phyloP scores from a whole-genome alignment of 192 early-diverging fungal genomes.

The Hyaloraphidium curvatum region DNA sequence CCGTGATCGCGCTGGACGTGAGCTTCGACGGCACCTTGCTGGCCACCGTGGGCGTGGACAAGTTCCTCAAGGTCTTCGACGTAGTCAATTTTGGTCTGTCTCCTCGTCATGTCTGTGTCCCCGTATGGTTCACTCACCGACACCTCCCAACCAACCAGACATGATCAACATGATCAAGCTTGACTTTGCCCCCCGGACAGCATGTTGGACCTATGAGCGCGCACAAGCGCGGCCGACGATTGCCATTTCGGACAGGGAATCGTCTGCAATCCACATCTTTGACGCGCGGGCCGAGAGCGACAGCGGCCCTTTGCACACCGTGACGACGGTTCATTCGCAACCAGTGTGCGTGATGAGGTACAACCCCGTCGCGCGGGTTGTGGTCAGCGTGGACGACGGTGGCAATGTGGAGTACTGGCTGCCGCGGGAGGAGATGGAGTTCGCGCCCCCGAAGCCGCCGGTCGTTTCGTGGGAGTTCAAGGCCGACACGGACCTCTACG shows the following conservation, averaged over 20 bases:
- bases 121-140: too few species aligned
- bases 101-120: background rate
- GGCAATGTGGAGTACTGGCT: conserved; percentile 94
- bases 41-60: conserved; percentile 66
- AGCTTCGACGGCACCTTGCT: conserved; percentile 54
- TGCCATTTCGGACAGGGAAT: conserved; percentile 51
- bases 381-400: conserved; percentile 62
- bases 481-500: conserved; percentile 87
- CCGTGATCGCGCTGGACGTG: conserved; percentile 21
- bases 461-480: conserved; percentile 61
- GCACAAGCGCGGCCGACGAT: background rate
- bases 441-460: conserved; percentile 11
- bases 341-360: conserved; percentile 21
- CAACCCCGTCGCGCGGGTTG: conserved; percentile 48
- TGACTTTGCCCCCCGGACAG: conserved; percentile 44
- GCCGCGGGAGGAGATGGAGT: conserved; percentile 31
- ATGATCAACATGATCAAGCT: conserved; percentile 92
- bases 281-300: conserved; percentile 65
- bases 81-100: conserved; percentile 75
- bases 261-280: conserved; percentile 52
- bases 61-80: conserved; percentile 83
- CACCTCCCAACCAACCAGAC: too few species aligned
- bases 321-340: background rate
- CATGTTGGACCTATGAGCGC: conserved; percentile 54
- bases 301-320: too few species aligned